Conservation (phyloP, 2,329 filamentous ascomycete species). For the Emergomyces africanus region DNA sequence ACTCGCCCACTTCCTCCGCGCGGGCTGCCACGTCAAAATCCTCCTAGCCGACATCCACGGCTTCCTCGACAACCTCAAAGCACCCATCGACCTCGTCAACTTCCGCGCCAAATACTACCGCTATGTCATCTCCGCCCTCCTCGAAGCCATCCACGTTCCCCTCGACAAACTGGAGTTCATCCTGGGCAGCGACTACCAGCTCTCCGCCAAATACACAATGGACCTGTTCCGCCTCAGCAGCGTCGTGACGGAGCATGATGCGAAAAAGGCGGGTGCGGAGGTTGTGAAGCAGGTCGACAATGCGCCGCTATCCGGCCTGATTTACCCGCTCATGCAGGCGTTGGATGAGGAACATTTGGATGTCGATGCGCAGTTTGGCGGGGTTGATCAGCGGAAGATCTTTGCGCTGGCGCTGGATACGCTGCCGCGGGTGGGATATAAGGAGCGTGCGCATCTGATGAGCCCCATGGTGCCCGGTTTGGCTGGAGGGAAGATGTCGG, state of each 20-base stretch:
- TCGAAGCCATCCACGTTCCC: constrained; percentile 60
- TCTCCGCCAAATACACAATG: constrained; percentile 59
- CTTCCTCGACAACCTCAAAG: constrained; percentile 49
- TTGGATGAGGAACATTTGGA: constrained; percentile 82
- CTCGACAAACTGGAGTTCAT: constrained; percentile 64
- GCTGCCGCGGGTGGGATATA: constrained; percentile 75
- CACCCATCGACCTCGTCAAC: constrained; percentile 67
- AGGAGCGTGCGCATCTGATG: constrained; percentile 59
- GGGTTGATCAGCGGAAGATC: constrained; percentile 74
- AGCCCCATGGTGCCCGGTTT: constrained; percentile 87
- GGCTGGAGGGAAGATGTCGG: constrained; percentile 72
- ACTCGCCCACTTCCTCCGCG: constrained; percentile 68
- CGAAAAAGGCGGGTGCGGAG: constrained; percentile 83
- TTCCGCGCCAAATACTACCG: constrained; percentile 68
- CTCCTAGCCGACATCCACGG: constrained; percentile 54
- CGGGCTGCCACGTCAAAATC: constrained; percentile 66
- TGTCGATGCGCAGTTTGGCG: constrained; percentile 81
- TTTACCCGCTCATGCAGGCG: constrained; percentile 81
- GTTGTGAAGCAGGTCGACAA: constrained; percentile 86
- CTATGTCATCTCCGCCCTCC: constrained; percentile 53
- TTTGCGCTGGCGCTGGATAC: constrained; percentile 77
- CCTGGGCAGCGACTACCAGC: constrained; percentile 64
- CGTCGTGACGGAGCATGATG: constrained; percentile 62
- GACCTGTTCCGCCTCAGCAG: constrained; percentile 68
- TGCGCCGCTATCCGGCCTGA: constrained; percentile 57